These are phyloP conservation scores for Hanseniaspora lachancei DNA, from an alignment of 805 yeast genomes.

Conservation along the genomic window DNA sequence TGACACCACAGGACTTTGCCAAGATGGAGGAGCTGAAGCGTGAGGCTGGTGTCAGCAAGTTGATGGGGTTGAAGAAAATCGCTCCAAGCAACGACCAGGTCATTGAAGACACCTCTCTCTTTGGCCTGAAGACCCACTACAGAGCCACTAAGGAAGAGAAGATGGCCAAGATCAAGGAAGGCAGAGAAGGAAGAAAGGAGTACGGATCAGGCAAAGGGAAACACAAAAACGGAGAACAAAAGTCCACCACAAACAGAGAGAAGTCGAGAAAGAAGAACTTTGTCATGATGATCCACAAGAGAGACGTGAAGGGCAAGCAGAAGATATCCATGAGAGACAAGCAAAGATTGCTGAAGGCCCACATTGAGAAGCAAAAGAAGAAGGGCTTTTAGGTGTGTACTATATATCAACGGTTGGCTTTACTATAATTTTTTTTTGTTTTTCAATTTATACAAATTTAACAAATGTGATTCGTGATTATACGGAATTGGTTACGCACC, in stretches of 20 bases:
- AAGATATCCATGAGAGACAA: constrained; percentile 81
- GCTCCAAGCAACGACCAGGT: constrained; percentile 51
- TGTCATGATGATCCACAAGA: constrained; percentile 96
- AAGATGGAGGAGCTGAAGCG: constrained; percentile 77
- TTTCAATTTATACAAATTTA: too few species aligned
- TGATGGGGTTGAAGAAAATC: constrained; percentile 44
- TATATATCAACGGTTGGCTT: not conserved
- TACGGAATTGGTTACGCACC: not conserved
- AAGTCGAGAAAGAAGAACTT: constrained; percentile 97
- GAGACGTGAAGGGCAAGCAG: constrained; percentile 86
- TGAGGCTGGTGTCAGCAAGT: constrained; percentile 73
- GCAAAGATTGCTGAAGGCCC: constrained; percentile 76
- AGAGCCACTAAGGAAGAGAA: constrained; percentile 86
- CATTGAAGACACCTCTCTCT: constrained; percentile 65
- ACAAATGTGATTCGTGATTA: not conserved
- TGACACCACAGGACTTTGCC: constrained; percentile 97
- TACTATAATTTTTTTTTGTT: not conserved
- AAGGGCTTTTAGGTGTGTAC: constrained; percentile 40
- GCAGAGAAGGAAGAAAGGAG: constrained; percentile 83
- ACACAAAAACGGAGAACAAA: constrained; percentile 42
- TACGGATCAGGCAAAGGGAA: constrained; percentile 82
- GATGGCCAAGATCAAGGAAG: constrained; percentile 74
- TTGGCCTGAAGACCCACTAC: constrained; percentile 61
- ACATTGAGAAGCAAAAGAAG: constrained; percentile 80
- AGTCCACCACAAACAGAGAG: constrained; percentile 88